Conservation (phyloP, 257 asterid genomes). For the Knoxia roxburghii region DNA sequence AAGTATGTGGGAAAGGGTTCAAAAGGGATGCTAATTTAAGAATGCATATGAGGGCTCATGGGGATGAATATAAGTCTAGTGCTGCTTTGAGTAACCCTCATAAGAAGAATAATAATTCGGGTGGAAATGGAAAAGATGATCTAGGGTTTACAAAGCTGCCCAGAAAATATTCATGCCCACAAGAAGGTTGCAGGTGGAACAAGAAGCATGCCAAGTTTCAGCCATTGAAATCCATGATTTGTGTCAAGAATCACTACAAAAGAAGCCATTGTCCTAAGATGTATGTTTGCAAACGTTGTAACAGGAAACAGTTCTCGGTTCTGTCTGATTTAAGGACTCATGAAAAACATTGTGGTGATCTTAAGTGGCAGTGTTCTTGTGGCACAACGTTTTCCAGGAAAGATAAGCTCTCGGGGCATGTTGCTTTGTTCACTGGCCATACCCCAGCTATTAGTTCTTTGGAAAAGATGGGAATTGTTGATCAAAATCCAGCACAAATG, state of each 20-base stretch:
- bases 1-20: slow-evolving; percentile 77
- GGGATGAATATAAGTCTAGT: slow-evolving; percentile 66
- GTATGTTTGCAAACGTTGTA: slow-evolving; percentile 70
- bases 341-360: slow-evolving; percentile 81
- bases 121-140: slow-evolving; percentile 5
- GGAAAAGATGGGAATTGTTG: slow-evolving; percentile 25
- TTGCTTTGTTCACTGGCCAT: slow-evolving; percentile 65
- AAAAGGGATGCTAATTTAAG: slow-evolving; percentile 81
- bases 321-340: slow-evolving; percentile 70
- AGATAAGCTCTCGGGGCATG: slow-evolving; percentile 78
- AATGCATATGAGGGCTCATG: slow-evolving; percentile 94
- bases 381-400: slow-evolving; percentile 75
- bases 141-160: slow-evolving; percentile 2
- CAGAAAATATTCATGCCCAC: slow-evolving; percentile 74
- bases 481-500: slow-evolving; percentile 6
- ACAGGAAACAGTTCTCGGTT: slow-evolving; percentile 60
- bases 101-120: slow-evolving; percentile 20
- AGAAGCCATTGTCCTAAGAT: slow-evolving; percentile 84
- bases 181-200: slow-evolving; percentile 76
- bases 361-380: slow-evolving; percentile 72
- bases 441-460: slow-evolving; percentile 30
- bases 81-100: slow-evolving; percentile 63
- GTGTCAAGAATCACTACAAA: slow-evolving; percentile 78
- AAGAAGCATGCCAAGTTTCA: slow-evolving; percentile 57
- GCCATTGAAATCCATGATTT: slow-evolving; percentile 72